These are phyloP conservation scores for Stenocarpella maydis DNA, from an alignment of 2,329 filamentous ascomycete genomes.

Conservation along the genomic window DNA sequence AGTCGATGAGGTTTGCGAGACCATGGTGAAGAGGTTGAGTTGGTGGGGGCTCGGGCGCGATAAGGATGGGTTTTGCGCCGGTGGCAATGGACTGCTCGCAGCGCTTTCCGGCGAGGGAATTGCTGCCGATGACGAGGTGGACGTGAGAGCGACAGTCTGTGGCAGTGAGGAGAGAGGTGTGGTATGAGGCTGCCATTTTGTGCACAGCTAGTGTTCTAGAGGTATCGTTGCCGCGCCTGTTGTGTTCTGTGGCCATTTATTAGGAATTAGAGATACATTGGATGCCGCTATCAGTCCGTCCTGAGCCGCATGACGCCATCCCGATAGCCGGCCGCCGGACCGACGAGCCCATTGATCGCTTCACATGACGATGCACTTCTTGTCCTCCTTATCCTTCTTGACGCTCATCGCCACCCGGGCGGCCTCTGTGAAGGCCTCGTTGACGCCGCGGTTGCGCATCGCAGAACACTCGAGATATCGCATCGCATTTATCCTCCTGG, in stretches of 20 bases:
- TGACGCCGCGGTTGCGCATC: constrained; percentile 97
- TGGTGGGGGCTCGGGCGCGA: constrained; percentile 66
- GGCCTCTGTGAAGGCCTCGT: constrained; percentile 98
- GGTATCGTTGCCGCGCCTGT: constrained; percentile 23
- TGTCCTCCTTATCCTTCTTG: constrained; percentile 70
- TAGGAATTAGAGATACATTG: constrained; percentile 29
- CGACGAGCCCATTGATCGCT: constrained; percentile 21
- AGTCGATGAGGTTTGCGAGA: constrained; percentile 70
- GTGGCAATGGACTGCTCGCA: constrained; percentile 82
- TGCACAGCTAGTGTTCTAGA: constrained; percentile 21
- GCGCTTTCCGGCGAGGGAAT: constrained; percentile 85
- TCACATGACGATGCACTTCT: constrained; percentile 69
- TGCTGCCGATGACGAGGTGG: constrained; percentile 87
- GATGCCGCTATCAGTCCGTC: constrained; percentile 28
- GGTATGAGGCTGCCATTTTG: constrained; percentile 39
- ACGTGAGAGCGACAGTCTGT: constrained; percentile 74
- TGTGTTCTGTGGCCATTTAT: constrained; percentile 31
- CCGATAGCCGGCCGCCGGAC: constrained; percentile 35
- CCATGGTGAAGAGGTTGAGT: constrained; percentile 65
- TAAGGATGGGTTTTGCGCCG: constrained; percentile 80
- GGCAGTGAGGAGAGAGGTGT: constrained; percentile 72
- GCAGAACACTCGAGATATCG: constrained; percentile 98
- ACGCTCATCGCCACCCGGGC: constrained; percentile 88
- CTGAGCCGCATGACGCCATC: constrained; percentile 36
- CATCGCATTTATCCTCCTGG: constrained; percentile 88